Evolutionary conservation across 192 early-diverging fungal species (phyloP).

Genomic region (Backusella luteola): DNA sequence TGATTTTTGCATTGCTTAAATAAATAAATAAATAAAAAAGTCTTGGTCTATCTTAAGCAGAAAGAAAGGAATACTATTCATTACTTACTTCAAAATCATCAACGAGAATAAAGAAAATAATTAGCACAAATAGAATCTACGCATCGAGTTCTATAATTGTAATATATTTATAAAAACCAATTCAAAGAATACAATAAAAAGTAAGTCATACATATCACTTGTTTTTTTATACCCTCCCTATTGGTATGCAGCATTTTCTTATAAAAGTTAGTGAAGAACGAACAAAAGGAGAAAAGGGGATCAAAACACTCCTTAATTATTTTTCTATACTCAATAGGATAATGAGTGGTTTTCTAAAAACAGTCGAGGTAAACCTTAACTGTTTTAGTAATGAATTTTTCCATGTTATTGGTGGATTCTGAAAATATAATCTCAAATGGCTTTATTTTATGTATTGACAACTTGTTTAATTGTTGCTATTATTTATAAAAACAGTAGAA

Average conservation of each 20-base stretch:
- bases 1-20: neutral
- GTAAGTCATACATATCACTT: neutral
- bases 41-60: neutral
- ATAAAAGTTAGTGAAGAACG: neutral
- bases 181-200: no score
- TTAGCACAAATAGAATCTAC: neutral
- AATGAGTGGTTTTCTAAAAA: neutral
- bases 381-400: neutral
- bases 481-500: neutral
- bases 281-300: neutral
- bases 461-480: neutral
- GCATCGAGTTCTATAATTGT: neutral
- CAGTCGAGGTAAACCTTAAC: neutral
- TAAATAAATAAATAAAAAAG: neutral
- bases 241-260: neutral
- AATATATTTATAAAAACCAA: no score
- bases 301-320: neutral
- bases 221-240: neutral
- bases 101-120: no score
- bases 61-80: neutral
- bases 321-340: neutral
- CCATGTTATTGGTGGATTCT: neutral
- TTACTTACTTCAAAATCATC: neutral
- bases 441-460: no score
- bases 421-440: neutral